A percentile compares a stretch with the other conserved stretches of the same genome.
These are phyloP conservation scores for Trichoderma sp. DNA, from an alignment of 2,329 filamentous ascomycete genomes.

Conservation along the genomic window DNA sequence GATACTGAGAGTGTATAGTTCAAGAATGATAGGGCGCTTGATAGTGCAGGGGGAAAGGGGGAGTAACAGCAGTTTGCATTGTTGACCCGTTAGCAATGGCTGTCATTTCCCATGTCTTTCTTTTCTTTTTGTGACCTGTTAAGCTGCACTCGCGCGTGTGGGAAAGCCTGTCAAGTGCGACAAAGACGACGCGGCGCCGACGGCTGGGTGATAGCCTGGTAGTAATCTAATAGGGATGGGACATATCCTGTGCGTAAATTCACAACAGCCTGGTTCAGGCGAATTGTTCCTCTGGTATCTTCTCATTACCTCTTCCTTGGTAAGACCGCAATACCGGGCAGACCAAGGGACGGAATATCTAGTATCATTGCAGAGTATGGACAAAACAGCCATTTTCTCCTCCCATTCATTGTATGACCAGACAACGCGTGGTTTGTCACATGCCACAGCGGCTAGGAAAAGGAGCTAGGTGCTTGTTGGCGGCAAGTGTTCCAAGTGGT, in stretches of 20 bases:
- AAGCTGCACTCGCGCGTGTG: neutral
- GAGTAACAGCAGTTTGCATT: neutral
- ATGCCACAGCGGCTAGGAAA: neutral
- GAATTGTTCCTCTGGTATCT: neutral
- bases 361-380: neutral
- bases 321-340: neutral
- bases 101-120: neutral
- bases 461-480: neutral
- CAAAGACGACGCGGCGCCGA: neutral
- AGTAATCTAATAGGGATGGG: neutral
- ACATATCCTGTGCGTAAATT: neutral
- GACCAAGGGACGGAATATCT: neutral
- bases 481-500: neutral
- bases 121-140: neutral
- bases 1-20: neutral
- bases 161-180: neutral
- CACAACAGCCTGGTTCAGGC: neutral
- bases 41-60: neutral
- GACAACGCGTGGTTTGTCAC: neutral
- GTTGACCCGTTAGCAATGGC: neutral
- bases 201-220: neutral
- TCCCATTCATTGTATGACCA: neutral
- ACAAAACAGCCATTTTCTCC: neutral
- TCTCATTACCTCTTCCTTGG: neutral
- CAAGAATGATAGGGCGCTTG: neutral